These are phyloP conservation scores for Lasiosphaeriaceae sp. DNA, from an alignment of 495 filamentous ascomycete genomes.

Conservation along the genomic window DNA sequence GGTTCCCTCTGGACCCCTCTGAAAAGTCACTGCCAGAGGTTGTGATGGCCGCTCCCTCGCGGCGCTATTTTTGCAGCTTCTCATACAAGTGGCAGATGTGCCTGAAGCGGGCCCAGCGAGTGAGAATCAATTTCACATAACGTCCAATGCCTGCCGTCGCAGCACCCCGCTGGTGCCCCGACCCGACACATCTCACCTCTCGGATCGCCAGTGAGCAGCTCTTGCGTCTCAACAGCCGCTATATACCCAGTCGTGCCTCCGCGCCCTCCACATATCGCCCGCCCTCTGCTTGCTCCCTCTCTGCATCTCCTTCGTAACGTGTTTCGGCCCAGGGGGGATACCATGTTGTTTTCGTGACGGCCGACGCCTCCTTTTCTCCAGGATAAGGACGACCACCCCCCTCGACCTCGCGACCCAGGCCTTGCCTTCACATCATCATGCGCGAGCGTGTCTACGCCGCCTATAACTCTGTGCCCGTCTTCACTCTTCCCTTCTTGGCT, in stretches of 20 bases:
- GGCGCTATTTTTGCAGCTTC: constrained; percentile 28
- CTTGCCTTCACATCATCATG: constrained; percentile 27
- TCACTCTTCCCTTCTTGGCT: constrained; percentile 31
- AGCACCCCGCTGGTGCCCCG: constrained; percentile 21
- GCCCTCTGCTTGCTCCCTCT: constrained; percentile 27
- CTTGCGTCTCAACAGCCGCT: constrained; percentile 50
- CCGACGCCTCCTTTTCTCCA: constrained; percentile 7
- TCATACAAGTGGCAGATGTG: constrained; percentile 34
- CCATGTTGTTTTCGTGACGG: constrained; percentile 30
- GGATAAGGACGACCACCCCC: constrained; percentile 8
- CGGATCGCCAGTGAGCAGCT: constrained; percentile 26
- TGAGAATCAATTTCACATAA: constrained; percentile 35
- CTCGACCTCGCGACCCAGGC: background rate
- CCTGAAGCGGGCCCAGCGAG: constrained; percentile 31
- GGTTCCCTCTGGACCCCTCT: background rate
- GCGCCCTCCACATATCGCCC: constrained; percentile 27
- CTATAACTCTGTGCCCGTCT: constrained; percentile 30
- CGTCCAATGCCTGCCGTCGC: constrained; percentile 24
- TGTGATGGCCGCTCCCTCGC: constrained; percentile 8
- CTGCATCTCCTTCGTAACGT: constrained; percentile 40
- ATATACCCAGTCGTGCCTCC: constrained; percentile 44
- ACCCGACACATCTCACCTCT: constrained; percentile 19
- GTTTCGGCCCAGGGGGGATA: constrained; percentile 44
- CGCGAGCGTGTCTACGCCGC: constrained; percentile 17
- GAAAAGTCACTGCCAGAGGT: background rate